Evolutionary conservation across 306 rosid species (phyloP), one percentile per base, ranked within the genome.

Genomic region (Casuarina equisetifolia): DNA sequence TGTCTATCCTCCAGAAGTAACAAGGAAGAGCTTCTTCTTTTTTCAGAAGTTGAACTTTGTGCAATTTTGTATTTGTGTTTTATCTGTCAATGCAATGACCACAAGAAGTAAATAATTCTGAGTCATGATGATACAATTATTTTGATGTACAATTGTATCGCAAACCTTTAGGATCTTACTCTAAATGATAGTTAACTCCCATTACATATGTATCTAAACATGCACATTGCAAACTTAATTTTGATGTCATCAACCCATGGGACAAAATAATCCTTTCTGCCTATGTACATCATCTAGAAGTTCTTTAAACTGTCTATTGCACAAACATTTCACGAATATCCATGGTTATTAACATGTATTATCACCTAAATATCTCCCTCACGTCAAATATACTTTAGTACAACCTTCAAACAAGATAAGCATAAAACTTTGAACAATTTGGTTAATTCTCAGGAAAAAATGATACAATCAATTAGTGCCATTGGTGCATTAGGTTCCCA

Each of bases 21-120:
- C 70, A 79, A 35, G 58, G 95, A 81, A 76, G 90, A 82, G 88
- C 62, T 73, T 83, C 82, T 86, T 89, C 89, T 84, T 79, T 89
- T 94, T 78, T 90, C 97, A 20, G 92, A 72, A 74, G 70, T 70
- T 40, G 86, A 85, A 82, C 46, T 87, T 77, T 85, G 80, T 74
- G 89, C 68, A 78, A 91, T 89, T 77, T 92, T 87, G 86, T 91
- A 94, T 81, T 84, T 91, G 68, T 91, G 94, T 73, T 91, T 91
- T 53, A 89, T 90, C 97, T 94, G 88, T 78, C 83, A 83, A 80
- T 61, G 71, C 42, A 79, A 35, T 64, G 61, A 70, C 46, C 49
- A 51, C 17, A 69, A 53, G 74, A 70, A 51, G 76, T 66, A 79
- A 51, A 16, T 20, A 54, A 76, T 75, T 61, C 52, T 76, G 69